Percentiles rank a stretch among this genome's conserved stretches.
Evolutionary conservation across 306 rosid genomes (phyloP).

Genomic region (Malus sylvestris): DNA sequence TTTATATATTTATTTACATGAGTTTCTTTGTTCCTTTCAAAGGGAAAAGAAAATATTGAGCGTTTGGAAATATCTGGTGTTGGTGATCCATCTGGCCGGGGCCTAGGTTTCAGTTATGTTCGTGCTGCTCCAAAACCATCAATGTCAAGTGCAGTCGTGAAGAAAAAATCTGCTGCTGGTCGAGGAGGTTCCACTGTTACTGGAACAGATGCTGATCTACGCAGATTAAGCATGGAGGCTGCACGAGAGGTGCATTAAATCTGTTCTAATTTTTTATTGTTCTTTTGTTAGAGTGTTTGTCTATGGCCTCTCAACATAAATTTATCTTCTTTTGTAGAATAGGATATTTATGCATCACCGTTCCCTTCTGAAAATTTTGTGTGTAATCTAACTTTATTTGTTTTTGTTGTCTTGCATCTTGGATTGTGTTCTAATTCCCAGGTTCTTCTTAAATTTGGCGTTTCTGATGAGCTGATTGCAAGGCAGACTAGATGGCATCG

Average conservation of each 20-base stretch:
- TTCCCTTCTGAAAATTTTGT: background rate
- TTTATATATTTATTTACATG: background rate
- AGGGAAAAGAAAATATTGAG: constrained; percentile 95
- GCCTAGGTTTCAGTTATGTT: constrained; percentile 90
- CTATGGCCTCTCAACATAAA: background rate
- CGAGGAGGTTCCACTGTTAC: constrained; percentile 91
- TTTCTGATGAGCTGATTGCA: constrained; percentile 81
- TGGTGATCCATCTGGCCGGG: constrained; percentile 97
- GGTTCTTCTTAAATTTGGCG: constrained; percentile 93
- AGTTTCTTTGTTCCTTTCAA: constrained; percentile 1
- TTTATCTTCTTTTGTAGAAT: background rate
- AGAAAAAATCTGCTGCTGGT: constrained; percentile 67
- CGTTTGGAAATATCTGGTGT: constrained; percentile 93
- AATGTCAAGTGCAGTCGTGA: constrained; percentile 61
- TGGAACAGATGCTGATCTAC: constrained; percentile 98
- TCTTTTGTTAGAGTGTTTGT: background rate
- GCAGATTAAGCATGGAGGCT: constrained; percentile 99
- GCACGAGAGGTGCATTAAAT: constrained; percentile 68
- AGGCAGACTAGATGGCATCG: constrained; percentile 98
- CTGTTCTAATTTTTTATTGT: background rate
- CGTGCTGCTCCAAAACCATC: constrained; percentile 83
- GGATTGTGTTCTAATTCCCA: constrained; percentile 23
- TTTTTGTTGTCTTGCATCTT: constrained; percentile 14
- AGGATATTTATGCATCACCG: background rate
- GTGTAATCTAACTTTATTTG: background rate